Percentiles rank a stretch among this genome's conserved stretches.
Evolutionary conservation across 495 filamentous ascomycete genomes (phyloP).

Genomic region (Penicillium canescens): DNA sequence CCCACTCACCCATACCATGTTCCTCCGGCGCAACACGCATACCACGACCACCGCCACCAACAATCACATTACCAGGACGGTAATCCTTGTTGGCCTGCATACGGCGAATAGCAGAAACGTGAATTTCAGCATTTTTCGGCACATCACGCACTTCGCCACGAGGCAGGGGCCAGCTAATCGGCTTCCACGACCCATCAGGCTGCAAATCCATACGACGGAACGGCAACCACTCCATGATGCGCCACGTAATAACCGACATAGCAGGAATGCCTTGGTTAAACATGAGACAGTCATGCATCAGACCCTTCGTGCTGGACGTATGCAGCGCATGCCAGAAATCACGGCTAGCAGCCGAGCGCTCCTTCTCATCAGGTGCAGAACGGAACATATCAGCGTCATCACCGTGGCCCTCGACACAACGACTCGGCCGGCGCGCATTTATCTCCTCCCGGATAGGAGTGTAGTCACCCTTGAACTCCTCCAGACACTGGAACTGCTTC

Average conservation of each 20-base stretch:
- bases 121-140: constrained; percentile 67
- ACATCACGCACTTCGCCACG: constrained; percentile 82
- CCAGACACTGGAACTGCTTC: constrained; percentile 62
- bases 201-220: constrained; percentile 83
- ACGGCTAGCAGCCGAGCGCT: constrained; percentile 31
- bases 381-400: constrained; percentile 21
- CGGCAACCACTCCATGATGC: constrained; percentile 81
- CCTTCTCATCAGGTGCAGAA: constrained; percentile 23
- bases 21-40: constrained; percentile 58
- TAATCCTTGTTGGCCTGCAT: constrained; percentile 67
- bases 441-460: constrained; percentile 45
- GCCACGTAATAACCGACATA: constrained; percentile 69
- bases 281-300: constrained; percentile 73
- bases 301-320: constrained; percentile 57
- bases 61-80: constrained; percentile 77
- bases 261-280: constrained; percentile 63
- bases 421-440: constrained; percentile 28
- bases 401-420: constrained; percentile 18
- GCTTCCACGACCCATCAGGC: constrained; percentile 74
- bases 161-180: constrained; percentile 78
- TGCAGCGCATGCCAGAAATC: constrained; percentile 59
- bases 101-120: constrained; percentile 70
- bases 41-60: constrained; percentile 79
- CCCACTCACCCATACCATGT: constrained; percentile 74
- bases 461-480: constrained; percentile 46